These are phyloP conservation scores for Phytophthora tubulina DNA, from an alignment of 352 stramenopile genomes.

Conservation along the genomic window DNA sequence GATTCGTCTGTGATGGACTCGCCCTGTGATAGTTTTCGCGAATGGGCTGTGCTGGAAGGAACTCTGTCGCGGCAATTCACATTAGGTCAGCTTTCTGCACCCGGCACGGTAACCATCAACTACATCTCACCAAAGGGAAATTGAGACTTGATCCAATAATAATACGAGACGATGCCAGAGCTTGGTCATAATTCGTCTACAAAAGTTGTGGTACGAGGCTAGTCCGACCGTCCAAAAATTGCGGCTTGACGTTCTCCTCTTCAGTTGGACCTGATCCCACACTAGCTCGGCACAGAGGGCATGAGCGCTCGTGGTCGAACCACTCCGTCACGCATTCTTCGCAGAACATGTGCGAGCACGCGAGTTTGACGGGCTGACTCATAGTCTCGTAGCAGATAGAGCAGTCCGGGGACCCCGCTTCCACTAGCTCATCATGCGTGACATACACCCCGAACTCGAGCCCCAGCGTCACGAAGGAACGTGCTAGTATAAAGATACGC, in stretches of 20 bases:
- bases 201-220: conserved; percentile 81
- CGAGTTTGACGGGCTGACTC: conserved; percentile 75
- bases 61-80: conserved; percentile 68
- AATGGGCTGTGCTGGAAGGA: conserved; percentile 71
- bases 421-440: conserved; percentile 61
- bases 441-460: conserved; percentile 82
- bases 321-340: conserved; percentile 87
- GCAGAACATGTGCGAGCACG: conserved; percentile 86
- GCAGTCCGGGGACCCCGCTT: conserved; percentile 73
- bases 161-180: conserved; percentile 16
- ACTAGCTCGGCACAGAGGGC: conserved; percentile 73
- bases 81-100: conserved; percentile 58
- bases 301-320: conserved; percentile 88
- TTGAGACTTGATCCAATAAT: conserved; percentile 11
- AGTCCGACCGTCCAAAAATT: conserved; percentile 82
- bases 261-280: conserved; percentile 43
- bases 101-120: conserved; percentile 58
- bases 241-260: conserved; percentile 58
- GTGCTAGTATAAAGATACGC: conserved; percentile 57
- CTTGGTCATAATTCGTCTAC: conserved; percentile 38
- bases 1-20: conserved; percentile 4
- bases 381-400: conserved; percentile 88
- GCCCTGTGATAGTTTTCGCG: conserved; percentile 33
- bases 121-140: conserved; percentile 29
- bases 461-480: conserved; percentile 65